Conservation (phyloP, 2,329 filamentous ascomycete genomes). For the Pestalotiopsis sp. region DNA sequence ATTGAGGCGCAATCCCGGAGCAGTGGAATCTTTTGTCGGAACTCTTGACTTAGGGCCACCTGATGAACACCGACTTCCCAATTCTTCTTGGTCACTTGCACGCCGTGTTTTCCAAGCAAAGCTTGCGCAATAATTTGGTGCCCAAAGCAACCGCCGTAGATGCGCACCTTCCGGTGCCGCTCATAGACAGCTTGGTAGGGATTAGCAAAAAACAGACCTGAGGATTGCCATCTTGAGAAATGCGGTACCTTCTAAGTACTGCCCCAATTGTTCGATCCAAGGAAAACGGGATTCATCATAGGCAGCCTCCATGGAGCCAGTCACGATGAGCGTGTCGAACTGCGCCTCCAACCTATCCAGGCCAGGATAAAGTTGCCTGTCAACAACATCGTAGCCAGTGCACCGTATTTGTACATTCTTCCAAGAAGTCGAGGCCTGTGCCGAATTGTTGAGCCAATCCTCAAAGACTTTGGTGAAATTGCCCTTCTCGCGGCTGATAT, state of each 20-base stretch:
- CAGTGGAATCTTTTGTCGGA: background rate
- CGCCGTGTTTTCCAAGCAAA: constrained; percentile 1
- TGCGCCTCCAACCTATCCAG: background rate
- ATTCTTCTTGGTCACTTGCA: background rate
- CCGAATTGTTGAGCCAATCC: background rate
- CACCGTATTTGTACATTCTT: background rate
- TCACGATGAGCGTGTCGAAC: background rate
- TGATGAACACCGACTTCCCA: constrained; percentile 16
- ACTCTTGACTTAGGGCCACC: background rate
- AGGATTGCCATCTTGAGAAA: background rate
- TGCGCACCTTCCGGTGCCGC: constrained; percentile 2
- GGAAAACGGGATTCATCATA: background rate
- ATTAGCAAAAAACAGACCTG: background rate
- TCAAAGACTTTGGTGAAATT: background rate
- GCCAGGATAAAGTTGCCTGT: background rate
- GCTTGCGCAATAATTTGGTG: constrained; percentile 15
- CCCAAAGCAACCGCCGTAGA: constrained; percentile 16
- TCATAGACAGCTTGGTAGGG: constrained; percentile 2
- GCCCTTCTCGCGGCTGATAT: background rate
- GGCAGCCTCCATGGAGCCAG: background rate
- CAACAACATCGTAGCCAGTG: background rate
- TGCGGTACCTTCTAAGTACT: background rate
- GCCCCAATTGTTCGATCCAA: background rate
- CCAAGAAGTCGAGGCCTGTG: background rate
- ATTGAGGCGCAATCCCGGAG: background rate